Evolutionary conservation across 148 eudicot species (phyloP).

Genomic region (Cornus controversa): DNA sequence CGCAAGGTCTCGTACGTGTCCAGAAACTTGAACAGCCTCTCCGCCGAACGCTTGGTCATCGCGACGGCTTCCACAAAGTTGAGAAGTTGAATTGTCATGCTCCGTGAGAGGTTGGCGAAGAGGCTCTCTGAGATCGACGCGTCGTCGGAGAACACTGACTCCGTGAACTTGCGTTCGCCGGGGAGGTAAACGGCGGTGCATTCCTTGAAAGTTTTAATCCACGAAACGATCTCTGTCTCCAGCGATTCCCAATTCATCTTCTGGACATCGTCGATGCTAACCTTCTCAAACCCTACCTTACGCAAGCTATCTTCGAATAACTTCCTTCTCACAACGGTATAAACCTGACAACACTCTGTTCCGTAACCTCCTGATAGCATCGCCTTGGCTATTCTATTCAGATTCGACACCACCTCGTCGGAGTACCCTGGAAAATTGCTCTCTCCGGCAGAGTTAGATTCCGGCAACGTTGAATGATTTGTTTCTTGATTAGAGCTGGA

Average conservation of each 20-base stretch:
- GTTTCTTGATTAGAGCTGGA: constrained; percentile 16
- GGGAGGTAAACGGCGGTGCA: constrained; percentile 18
- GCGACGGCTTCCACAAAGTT: constrained; percentile 65
- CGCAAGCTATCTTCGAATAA: constrained; percentile 35
- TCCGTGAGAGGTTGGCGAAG: constrained; percentile 19
- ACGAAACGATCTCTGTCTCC: constrained; percentile 40
- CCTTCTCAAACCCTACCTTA: constrained; percentile 30
- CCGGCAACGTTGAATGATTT: no score
- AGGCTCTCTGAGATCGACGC: constrained; percentile 9
- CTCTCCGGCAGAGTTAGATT: constrained; percentile 7
- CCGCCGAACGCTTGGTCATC: constrained; percentile 61
- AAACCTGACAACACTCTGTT: constrained; percentile 38
- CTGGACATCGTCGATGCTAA: constrained; percentile 48
- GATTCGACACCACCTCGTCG: constrained; percentile 20
- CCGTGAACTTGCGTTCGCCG: constrained; percentile 29
- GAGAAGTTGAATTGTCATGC: constrained; percentile 33
- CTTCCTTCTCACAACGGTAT: constrained; percentile 29
- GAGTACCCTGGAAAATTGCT: constrained; percentile 35
- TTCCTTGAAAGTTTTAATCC: constrained; percentile 34
- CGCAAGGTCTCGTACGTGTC: constrained; percentile 69
- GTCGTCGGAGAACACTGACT: constrained; percentile 18
- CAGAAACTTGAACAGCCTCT: constrained; percentile 75
- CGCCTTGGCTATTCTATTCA: constrained; percentile 23
- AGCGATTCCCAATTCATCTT: constrained; percentile 46
- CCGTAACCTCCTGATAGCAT: constrained; percentile 35